Evolutionary conservation across 768 basidiomycete genomes (phyloP), one percentile per base, ranked within the genome.

Genomic region (Holtermanniella nyarrowii): DNA sequence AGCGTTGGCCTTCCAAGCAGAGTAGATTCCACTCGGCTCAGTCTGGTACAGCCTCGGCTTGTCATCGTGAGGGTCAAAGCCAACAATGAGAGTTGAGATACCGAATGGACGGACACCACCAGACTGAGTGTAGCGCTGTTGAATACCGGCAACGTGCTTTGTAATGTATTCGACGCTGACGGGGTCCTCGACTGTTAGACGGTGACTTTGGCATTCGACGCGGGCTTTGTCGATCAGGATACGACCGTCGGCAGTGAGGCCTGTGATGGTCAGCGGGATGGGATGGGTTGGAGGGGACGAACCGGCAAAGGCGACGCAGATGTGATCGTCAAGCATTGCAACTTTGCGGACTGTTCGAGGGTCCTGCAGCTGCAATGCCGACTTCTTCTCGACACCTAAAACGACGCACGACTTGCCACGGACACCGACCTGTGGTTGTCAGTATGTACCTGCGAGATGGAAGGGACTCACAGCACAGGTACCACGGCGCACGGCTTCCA

Each of bases 91-190:
- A 10, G 91, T 96, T 13, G 93, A 91, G 61, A 97, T 90, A 60
- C 95, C 95, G 65, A 99, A 99, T 23, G 95, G 95, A 52, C 95
- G 80, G 47, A 95, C 90, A 77, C 95, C 95, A 56, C 95, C 95
- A 11, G 91, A 95, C 78, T 99, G 95, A 13, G 95, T 97, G 75
- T 97, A 97, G 71, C 82, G 81, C 79, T 99, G 95, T 74, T 99
- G 93, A 58, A 97, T 88, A n/a, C 90, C 88, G 49, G 95, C 95
- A 68, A 99, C 85, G 74, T 95, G 86, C 69, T 93, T 82, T 24
- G 95, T 95, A 65, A 99, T 96, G 68, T 97, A 99, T 72, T 99
- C 95, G 24, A 99, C 86, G 16, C 87, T 89, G 46, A 95, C 95
- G 12, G 95, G 95, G 70, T 97, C 95, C 69, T 97, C 95, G 26